phyloP scores from a whole-genome alignment of 2,329 filamentous ascomycete genomes.

The Plenodomus biglobosus region DNA sequence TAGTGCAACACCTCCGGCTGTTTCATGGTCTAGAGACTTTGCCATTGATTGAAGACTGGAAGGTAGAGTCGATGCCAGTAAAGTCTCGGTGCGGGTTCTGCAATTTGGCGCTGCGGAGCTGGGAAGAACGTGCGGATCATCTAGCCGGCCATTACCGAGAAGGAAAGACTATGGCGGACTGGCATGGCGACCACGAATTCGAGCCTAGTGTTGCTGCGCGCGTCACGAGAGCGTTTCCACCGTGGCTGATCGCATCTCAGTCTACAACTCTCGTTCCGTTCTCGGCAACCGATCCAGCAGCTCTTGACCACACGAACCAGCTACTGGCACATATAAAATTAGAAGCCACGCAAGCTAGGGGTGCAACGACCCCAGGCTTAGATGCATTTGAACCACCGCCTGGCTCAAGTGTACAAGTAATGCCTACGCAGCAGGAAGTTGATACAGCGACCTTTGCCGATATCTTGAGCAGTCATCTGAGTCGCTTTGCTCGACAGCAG shows the following conservation, averaged over 20 bases:
- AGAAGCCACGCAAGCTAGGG: slow-evolving; percentile 1
- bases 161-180: slow-evolving; percentile 54
- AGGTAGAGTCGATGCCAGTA: slow-evolving; percentile 53
- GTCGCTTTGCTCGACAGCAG: slow-evolving; percentile 46
- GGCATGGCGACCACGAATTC: slow-evolving; percentile 55
- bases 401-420: not conserved
- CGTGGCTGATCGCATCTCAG: slow-evolving; percentile 50
- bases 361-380: not conserved
- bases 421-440: slow-evolving; percentile 21
- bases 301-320: slow-evolving; percentile 24
- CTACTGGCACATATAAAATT: slow-evolving; percentile 14
- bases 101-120: slow-evolving; percentile 44
- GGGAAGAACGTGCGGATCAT: slow-evolving; percentile 53
- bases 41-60: slow-evolving; percentile 64
- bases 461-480: slow-evolving; percentile 47
- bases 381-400: not conserved
- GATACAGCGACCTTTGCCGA: slow-evolving; percentile 44
- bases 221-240: slow-evolving; percentile 50
- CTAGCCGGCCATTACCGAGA: slow-evolving; percentile 54
- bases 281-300: slow-evolving; percentile 40
- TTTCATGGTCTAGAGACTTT: slow-evolving; percentile 61
- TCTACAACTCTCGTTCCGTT: slow-evolving; percentile 45
- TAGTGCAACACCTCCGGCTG: slow-evolving; percentile 60
- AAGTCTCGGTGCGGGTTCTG: slow-evolving; percentile 56
- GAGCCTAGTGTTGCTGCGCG: slow-evolving; percentile 47